Conservation (phyloP, 129 eudicot species). For the Helichrysum umbraculigerum region DNA sequence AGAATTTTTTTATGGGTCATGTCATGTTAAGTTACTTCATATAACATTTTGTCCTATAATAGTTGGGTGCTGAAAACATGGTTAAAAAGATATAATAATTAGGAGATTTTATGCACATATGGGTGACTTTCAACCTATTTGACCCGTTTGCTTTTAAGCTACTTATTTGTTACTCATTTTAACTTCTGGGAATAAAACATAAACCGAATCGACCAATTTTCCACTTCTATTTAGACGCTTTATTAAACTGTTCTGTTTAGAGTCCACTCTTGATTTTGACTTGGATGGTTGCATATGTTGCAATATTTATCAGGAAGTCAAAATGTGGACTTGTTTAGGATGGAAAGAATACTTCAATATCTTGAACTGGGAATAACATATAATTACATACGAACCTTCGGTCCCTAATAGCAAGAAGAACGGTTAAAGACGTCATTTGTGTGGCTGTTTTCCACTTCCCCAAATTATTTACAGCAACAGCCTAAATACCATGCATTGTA, state of each 20-base stretch:
- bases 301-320: not conserved
- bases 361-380: not conserved
- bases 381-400: slow-evolving; percentile 53
- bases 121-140: not conserved
- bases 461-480: slow-evolving; percentile 97
- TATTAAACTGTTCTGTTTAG: not conserved
- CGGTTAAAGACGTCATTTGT: slow-evolving; percentile 88
- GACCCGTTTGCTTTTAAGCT: not conserved
- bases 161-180: not conserved
- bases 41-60: no score
- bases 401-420: slow-evolving; percentile 77
- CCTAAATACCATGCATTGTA: slow-evolving; percentile 46
- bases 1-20: not conserved
- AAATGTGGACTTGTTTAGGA: slow-evolving; percentile 7
- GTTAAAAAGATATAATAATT: no score
- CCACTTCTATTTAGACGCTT: not conserved
- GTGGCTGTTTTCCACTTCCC: slow-evolving; percentile 99
- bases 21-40: no score
- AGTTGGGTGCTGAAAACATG: no score
- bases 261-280: not conserved
- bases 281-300: not conserved
- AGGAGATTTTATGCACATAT: not conserved
- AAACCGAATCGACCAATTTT: not conserved
- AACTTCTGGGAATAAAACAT: not conserved
- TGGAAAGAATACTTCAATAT: not conserved